These are phyloP conservation scores for Magnaporthiopsis incrustans DNA, from an alignment of 2,329 filamentous ascomycete genomes.

Conservation along the genomic window DNA sequence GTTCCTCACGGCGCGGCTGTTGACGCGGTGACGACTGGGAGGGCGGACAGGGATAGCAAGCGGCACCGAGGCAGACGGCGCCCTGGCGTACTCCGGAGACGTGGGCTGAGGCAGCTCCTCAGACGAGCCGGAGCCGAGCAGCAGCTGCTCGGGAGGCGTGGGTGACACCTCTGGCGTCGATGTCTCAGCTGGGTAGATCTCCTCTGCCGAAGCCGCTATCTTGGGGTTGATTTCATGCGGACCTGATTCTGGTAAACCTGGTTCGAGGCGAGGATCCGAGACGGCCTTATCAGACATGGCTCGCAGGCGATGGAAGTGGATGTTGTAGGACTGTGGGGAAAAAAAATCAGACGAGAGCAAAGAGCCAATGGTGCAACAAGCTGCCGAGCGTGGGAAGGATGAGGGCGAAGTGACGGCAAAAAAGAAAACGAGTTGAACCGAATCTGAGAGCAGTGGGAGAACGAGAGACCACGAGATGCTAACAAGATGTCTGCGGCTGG, in stretches of 20 bases:
- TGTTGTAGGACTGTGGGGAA: not conserved
- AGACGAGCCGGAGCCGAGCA: not conserved
- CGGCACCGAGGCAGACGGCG: not conserved
- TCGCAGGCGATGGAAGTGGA: not conserved
- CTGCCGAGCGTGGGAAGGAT: not conserved
- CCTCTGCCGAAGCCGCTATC: not conserved
- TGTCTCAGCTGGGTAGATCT: not conserved
- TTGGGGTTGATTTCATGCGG: not conserved
- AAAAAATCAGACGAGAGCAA: not conserved
- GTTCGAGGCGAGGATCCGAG: not conserved
- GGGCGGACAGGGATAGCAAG: not conserved
- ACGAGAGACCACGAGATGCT: not conserved
- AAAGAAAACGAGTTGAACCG: not conserved
- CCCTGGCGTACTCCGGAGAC: not conserved
- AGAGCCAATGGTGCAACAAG: not conserved
- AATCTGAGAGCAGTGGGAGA: not conserved
- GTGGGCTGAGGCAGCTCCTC: too few relatives aligned
- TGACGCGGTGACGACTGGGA: not conserved
- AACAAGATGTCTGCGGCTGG: not conserved
- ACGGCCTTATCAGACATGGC: not conserved
- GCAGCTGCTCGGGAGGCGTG: not conserved
- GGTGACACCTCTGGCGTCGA: not conserved
- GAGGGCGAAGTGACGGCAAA: not conserved
- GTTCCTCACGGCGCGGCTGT: not conserved
- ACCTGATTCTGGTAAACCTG: not conserved